Evolutionary conservation across 1,284 basidiomycete genomes (phyloP), one percentile per base, ranked within the genome.

Genomic region (Dichomitus squalens): DNA sequence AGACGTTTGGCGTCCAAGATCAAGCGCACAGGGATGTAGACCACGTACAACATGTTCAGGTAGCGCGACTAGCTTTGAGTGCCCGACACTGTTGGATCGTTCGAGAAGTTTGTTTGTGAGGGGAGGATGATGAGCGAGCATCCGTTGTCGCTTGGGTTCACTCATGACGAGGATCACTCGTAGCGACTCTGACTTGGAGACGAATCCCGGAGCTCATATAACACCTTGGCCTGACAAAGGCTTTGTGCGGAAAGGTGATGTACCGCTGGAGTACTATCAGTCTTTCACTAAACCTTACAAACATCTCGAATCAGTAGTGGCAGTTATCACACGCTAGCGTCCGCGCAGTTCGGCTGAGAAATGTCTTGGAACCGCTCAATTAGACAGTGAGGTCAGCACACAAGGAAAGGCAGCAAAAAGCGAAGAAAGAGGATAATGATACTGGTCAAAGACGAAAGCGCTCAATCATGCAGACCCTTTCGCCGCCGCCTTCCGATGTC

Each of bases 401-500:
- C 5, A 14, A 25, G 11, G 14, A 29, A 16, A n/a, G 25, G 18
- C 25, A 44, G n/a, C 6, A 4, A 14, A 27, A 4, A 21, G 6
- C 33, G 18, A 44, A 50, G 29, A 27, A 41, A 36, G 21, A 44
- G 18, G 14, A 27, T 36, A 40, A 39, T 29, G 46, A 21, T 27
- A 43, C 35, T 38, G 36, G n/a, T 38, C 14, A 44, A 39, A 41
- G 49, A 33, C 21, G 18, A 47, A 44, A 31, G 40, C 7, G 41
- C 41, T 44, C 25, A 44, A 48, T 44, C 57, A 57, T 36, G 51
- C 39, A 20, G 56, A 49, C 38, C n/a, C n/a, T n/a, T n/a, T 40
- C 5, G 47, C 53, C n/a, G 56, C 33, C 46, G 52, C 54, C 61
- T 63, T 63, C 41, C 54, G 54, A 27, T 60, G 58, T 53, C 54